Conservation (phyloP, 208 protist species). For the Crithidia expoeki region DNA sequence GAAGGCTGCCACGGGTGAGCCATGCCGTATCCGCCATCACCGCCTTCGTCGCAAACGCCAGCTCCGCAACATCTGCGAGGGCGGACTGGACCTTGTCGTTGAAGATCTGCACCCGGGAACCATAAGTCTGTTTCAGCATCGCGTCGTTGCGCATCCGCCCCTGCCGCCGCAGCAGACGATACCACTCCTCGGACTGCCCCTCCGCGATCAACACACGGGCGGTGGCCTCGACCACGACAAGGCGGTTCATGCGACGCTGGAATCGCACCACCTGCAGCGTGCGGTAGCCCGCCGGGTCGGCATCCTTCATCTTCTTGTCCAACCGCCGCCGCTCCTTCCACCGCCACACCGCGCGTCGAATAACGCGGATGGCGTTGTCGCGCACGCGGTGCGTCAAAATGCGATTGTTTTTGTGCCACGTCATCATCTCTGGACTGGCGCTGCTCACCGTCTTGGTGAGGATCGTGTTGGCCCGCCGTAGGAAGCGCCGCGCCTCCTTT, state of each 20-base stretch:
- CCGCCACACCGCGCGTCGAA: slow-evolving; percentile 54
- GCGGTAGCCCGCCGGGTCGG: slow-evolving; percentile 41
- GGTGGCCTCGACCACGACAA: slow-evolving; percentile 51
- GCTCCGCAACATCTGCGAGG: slow-evolving; percentile 23
- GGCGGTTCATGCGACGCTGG: slow-evolving; percentile 39
- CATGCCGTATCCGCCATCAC: slow-evolving; percentile 25
- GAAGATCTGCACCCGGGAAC: slow-evolving; percentile 46
- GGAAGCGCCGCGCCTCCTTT: slow-evolving; percentile 37
- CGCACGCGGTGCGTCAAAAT: slow-evolving; percentile 40
- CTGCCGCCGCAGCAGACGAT: slow-evolving; percentile 44
- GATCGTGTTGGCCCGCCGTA: slow-evolving; percentile 44
- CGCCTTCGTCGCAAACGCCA: slow-evolving; percentile 38
- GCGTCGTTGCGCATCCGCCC: slow-evolving; percentile 49
- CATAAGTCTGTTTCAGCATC: slow-evolving; percentile 57
- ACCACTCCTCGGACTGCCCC: slow-evolving; percentile 48
- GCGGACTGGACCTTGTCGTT: slow-evolving; percentile 45
- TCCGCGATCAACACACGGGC: slow-evolving; percentile 54
- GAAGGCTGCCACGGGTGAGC: slow-evolving; percentile 15
- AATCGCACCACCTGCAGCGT: slow-evolving; percentile 38
- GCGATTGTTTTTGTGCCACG: slow-evolving; percentile 55
- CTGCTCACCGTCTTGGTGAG: slow-evolving; percentile 32
- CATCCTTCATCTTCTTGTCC: slow-evolving; percentile 29
- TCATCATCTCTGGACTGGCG: slow-evolving; percentile 51
- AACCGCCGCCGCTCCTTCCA: slow-evolving; percentile 50
- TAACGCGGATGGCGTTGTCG: slow-evolving; percentile 43